A percentile compares a stretch with the other conserved stretches of the same genome.
These are phyloP conservation scores for Nectriaceae sp. DNA, from an alignment of 2,329 filamentous ascomycete genomes.

Conservation along the genomic window DNA sequence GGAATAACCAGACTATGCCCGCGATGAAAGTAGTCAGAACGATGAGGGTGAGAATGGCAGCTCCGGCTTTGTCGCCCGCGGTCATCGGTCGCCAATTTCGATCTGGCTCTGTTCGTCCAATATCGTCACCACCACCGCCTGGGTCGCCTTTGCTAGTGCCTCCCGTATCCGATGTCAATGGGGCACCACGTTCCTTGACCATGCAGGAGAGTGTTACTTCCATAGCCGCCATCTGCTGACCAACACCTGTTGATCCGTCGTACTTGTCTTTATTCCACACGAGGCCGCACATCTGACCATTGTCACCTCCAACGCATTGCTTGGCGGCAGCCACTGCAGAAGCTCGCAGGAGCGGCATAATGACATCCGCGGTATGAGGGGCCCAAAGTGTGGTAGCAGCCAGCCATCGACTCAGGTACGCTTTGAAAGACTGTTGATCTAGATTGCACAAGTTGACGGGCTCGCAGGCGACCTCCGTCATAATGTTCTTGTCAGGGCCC, in stretches of 20 bases:
- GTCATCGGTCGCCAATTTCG: conserved; percentile 38
- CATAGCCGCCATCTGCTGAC: conserved; percentile 71
- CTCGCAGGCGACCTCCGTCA: conserved; percentile 69
- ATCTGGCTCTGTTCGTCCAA: conserved; percentile 38
- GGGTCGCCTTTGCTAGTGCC: conserved; percentile 57
- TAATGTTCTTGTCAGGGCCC: conserved; percentile 53
- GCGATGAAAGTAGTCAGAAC: conserved; percentile 56
- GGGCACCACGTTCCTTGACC: conserved; percentile 45
- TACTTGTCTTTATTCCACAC: conserved; percentile 59
- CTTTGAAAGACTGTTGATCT: conserved; percentile 66
- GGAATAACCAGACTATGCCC: conserved; percentile 51
- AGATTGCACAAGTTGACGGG: conserved; percentile 60
- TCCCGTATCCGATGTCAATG: conserved; percentile 53
- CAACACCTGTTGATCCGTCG: conserved; percentile 63
- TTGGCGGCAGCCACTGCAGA: conserved; percentile 59
- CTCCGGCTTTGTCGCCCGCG: conserved; percentile 67
- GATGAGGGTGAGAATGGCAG: conserved; percentile 63
- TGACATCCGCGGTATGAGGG: conserved; percentile 54
- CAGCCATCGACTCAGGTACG: conserved; percentile 63
- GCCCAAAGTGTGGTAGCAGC: conserved; percentile 64
- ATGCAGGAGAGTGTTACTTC: conserved; percentile 65
- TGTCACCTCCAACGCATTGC: conserved; percentile 59
- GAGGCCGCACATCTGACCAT: conserved; percentile 60
- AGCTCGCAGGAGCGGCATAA: conserved; percentile 55
- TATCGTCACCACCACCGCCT: conserved; percentile 47